Base-by-base conservation (phyloP, 495 filamentous ascomycete species). In the Friedmanniomyces endolithicus region DNA sequence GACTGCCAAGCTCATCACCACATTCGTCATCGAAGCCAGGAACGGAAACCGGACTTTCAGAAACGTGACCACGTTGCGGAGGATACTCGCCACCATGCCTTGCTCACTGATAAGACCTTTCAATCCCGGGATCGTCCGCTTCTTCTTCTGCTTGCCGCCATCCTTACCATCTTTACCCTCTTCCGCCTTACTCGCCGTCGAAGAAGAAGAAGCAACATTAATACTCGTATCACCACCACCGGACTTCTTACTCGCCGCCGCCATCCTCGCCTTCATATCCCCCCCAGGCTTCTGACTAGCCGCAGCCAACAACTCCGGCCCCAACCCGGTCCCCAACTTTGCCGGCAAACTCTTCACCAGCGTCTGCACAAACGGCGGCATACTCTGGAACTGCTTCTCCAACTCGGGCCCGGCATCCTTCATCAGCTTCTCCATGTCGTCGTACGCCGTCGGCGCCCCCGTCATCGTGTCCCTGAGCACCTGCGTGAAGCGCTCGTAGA, bases 391-490 rank as follows among this genome's bases (percentile, higher is more conserved):
- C 35, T 83, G 83, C 54, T 85, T 78, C 58, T 83, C 78, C 1
- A 97, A 72, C 52, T 84, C 79, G 40, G 78, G 77, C 62, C 92
- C 86, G 20, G 81, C 83, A 64, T 87, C 85, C 14, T 85, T 87
- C 31, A 98, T 74, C 16, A 98, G 81, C 60, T 76, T 71, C 25
- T 87, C 79, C 11, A 98, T 81, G 69, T 98, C 92, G 63, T 84
- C 78, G 65, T 94, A 95, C 14, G 92, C 92, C 0, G 90, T 94
- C 23, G 90, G 90, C 7, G 86, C 90, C 50, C 90, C 90, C 66
- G 87, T 90, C 53, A 87, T 75, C n/a, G 95, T 72, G 67, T 96
- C 90, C 63, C 88, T 90, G 58, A 98, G 82, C 29, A 96, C 82
- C 39, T 88, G 70, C 19, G 86, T 87, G 75, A 98, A 98, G 56